Percentiles rank a stretch among this genome's conserved stretches.
phyloP scores from a whole-genome alignment of 2,329 filamentous ascomycete genomes.

The Nothophoma quercina region DNA sequence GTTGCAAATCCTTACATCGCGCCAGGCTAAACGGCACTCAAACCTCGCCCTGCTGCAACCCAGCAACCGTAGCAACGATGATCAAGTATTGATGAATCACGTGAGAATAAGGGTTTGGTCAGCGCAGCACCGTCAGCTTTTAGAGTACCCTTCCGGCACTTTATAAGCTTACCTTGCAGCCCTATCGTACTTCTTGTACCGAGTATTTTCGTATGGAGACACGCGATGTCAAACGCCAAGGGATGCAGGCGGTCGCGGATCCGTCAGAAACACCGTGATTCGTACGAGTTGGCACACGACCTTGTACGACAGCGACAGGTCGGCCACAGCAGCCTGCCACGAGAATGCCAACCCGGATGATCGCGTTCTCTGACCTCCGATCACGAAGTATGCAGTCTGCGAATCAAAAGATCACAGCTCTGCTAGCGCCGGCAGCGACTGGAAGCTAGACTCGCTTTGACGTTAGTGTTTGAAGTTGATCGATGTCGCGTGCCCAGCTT shows the following conservation, averaged over 20 bases:
- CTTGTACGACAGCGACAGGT: constrained; percentile 3
- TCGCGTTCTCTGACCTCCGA: constrained; percentile 15
- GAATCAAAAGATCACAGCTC: constrained; percentile 1
- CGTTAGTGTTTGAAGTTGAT: not conserved
- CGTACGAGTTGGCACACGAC: constrained; percentile 1
- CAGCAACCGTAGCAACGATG: not conserved
- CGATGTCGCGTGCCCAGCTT: constrained; percentile 10
- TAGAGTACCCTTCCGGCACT: not conserved
- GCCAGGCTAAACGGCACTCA: not conserved
- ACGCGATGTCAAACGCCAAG: constrained; percentile 6
- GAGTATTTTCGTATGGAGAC: not conserved
- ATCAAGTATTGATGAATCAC: no score
- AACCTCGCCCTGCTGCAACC: not conserved
- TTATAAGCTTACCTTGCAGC: constrained; percentile 6
- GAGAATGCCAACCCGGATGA: constrained; percentile 15
- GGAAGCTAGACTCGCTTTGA: constrained; percentile 7
- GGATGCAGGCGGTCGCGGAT: not conserved
- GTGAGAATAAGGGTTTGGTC: not conserved
- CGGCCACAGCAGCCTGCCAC: not conserved
- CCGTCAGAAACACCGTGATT: not conserved
- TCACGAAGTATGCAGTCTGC: not conserved
- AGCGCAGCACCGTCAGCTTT: not conserved
- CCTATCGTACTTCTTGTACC: constrained; percentile 7
- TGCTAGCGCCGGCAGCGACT: constrained; percentile 10
- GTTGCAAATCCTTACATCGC: not conserved